phyloP scores from a whole-genome alignment of 805 yeast genomes.

The Metschnikowia sp. region DNA sequence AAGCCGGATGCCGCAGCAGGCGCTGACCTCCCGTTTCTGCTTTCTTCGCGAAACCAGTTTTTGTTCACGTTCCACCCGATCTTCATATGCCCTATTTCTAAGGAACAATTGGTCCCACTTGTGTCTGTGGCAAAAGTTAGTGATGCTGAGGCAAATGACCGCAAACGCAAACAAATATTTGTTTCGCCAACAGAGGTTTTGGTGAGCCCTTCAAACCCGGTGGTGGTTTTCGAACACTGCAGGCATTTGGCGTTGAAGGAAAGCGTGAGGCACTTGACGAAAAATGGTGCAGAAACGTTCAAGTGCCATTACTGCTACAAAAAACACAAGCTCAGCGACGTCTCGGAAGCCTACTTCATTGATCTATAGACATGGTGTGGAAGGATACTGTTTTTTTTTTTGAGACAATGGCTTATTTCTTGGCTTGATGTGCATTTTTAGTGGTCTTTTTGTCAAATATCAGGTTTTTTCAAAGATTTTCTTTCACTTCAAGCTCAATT shows the following conservation, averaged over 20 bases:
- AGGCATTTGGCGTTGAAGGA: constrained; percentile 41
- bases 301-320: constrained; percentile 46
- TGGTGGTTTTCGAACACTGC: constrained; percentile 40
- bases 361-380: constrained; percentile 21
- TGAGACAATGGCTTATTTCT: background rate
- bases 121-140: constrained; percentile 9
- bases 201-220: constrained; percentile 28
- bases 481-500: too few relatives aligned
- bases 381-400: background rate
- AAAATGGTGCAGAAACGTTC: constrained; percentile 37
- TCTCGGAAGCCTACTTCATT: constrained; percentile 40
- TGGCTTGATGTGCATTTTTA: too few relatives aligned
- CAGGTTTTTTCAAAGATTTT: too few relatives aligned
- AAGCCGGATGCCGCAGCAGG: constrained; percentile 17
- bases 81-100: constrained; percentile 44
- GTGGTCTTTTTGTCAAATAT: too few relatives aligned
- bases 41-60: constrained; percentile 38
- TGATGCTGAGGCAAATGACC: constrained; percentile 12
- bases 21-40: constrained; percentile 40
- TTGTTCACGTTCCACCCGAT: constrained; percentile 42
- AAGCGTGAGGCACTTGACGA: constrained; percentile 39
- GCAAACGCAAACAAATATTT: constrained; percentile 10
- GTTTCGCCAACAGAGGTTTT: constrained; percentile 11
- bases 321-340: constrained; percentile 38
- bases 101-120: constrained; percentile 40